A percentile compares a stretch with the other conserved stretches of the same genome.
phyloP scores from a whole-genome alignment of 352 stramenopile genomes.

The Phytophthora podocarpi region DNA sequence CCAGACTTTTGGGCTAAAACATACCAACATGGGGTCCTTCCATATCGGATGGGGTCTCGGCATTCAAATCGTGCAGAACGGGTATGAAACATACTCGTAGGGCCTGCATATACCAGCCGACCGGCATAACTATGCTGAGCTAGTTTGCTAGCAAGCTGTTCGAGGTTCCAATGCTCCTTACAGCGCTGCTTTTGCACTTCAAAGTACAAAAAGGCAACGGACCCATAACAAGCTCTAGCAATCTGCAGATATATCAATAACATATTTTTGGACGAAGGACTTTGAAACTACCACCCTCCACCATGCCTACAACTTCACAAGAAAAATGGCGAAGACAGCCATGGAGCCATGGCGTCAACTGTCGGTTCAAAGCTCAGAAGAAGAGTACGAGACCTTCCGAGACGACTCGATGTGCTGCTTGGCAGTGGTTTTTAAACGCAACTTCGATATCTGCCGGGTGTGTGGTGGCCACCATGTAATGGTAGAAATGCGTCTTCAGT shows the following conservation, averaged over 20 bases:
- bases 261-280: too few relatives aligned
- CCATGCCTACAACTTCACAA: too few relatives aligned
- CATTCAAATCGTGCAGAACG: not conserved
- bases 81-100: not conserved
- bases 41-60: not conserved
- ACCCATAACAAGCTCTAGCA: too few relatives aligned
- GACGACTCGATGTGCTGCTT: not conserved
- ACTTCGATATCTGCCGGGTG: constrained; percentile 2
- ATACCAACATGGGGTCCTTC: not conserved
- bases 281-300: too few relatives aligned
- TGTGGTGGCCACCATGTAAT: not conserved
- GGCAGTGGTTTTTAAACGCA: not conserved
- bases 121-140: not conserved
- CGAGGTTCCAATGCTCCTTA: too few relatives aligned
- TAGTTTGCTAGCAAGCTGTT: too few relatives aligned
- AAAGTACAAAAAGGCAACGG: too few relatives aligned
- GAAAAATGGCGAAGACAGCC: too few relatives aligned
- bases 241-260: too few relatives aligned
- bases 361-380: not conserved
- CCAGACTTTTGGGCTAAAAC: not conserved
- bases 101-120: not conserved
- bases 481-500: not conserved
- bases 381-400: not conserved
- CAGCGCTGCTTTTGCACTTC: too few relatives aligned
- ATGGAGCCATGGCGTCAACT: constrained; percentile 4